Percentiles rank a stretch among this genome's conserved stretches.
These are phyloP conservation scores for Fraxinus cuspidata DNA, from an alignment of 257 asterid species.

Conservation along the genomic window DNA sequence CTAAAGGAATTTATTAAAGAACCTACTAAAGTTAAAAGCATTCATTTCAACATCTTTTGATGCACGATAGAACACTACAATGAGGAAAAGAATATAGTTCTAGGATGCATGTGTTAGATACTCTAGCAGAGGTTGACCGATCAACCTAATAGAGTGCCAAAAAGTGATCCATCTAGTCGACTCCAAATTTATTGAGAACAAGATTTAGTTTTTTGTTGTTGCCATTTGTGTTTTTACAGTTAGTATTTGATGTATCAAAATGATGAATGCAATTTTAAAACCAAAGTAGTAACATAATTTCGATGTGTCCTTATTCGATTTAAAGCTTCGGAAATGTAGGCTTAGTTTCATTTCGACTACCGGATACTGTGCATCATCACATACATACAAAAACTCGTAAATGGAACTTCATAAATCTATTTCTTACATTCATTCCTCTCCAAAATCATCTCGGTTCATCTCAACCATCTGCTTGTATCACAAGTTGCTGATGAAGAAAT, in stretches of 20 bases:
- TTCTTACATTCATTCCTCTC: not conserved
- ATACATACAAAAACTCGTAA: not conserved
- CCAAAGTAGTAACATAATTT: not conserved
- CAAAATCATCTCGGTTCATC: not conserved
- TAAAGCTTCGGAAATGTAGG: not conserved
- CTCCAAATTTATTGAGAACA: not conserved
- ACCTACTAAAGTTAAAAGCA: constrained; percentile 29
- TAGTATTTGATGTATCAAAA: not conserved
- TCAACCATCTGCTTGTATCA: constrained; percentile 5
- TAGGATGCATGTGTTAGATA: not conserved
- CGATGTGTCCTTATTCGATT: not conserved
- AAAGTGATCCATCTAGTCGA: not conserved
- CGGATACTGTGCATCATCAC: not conserved
- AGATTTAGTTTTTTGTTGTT: too few relatives aligned
- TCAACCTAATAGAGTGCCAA: too few relatives aligned
- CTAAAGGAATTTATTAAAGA: constrained; percentile 24
- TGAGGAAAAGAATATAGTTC: not conserved
- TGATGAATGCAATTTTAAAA: not conserved
- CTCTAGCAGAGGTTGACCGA: too few relatives aligned
- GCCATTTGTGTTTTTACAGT: not conserved
- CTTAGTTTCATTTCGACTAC: too few relatives aligned
- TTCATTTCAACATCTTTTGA: constrained; percentile 32
- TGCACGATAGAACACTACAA: constrained; percentile 15
- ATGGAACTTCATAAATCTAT: not conserved
- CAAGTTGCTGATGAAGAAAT: constrained; percentile 1